Evolutionary conservation across 177 flowering plant genomes (phyloP), one percentile per base, ranked within the genome.

Genomic region (Tripterygium wilfordii): DNA sequence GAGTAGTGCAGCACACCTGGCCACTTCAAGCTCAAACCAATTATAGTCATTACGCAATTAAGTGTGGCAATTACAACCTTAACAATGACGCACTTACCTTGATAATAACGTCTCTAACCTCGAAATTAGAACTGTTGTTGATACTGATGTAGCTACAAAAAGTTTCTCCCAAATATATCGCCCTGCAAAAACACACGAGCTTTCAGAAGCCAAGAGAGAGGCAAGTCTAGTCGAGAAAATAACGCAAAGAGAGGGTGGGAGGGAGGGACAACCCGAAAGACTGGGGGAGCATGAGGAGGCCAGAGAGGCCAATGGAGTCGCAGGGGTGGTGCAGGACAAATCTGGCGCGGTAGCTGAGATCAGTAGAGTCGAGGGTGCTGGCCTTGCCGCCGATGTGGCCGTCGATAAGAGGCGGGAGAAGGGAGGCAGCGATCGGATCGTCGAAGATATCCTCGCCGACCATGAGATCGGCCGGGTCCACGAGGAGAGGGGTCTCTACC

Each of bases 161-260:
- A 0, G 97, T 86, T 76, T 92, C 99, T 41, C 99, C 99, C 35
- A 92, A 62, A 64, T 92, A 92, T 48, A 92, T 92, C 20, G 99
- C 94, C 58, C 98, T 90, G 73, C 44, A 54, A 8, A 10, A 42
- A 14, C n/a, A n/a, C n/a, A n/a, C n/a, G n/a, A n/a, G n/a, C n/a
- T n/a, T n/a, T n/a, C n/a, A n/a, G n/a, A n/a, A n/a, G n/a, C n/a
- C n/a, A n/a, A n/a, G n/a, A n/a, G n/a, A n/a, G n/a, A n/a, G n/a
- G n/a, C n/a, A n/a, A n/a, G n/a, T n/a, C n/a, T n/a, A n/a, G n/a
- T n/a, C n/a, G n/a, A n/a, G n/a, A n/a, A n/a, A n/a, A n/a, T n/a
- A n/a, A n/a, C 7, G 31, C n/a, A 42, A 36, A 31, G 30, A 42
- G 48, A 45, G 25, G 38, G 45, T 45, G 54, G 14, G 9, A 32